Base-by-base conservation (phyloP, 495 filamentous ascomycete genomes). In the Hypoxylon rickii region DNA sequence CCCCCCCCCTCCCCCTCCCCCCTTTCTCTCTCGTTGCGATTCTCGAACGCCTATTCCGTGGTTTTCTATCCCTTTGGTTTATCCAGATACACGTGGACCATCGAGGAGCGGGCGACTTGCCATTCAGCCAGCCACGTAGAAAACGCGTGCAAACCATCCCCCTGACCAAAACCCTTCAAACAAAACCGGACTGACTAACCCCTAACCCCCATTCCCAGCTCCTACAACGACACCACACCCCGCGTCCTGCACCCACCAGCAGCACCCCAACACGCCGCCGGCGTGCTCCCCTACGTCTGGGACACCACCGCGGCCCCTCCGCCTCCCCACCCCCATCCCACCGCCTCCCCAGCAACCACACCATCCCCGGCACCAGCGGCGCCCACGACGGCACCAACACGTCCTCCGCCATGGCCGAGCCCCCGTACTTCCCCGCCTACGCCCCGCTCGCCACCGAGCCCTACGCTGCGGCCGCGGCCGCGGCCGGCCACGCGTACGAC, bases 391-490 rank as follows among this genome's bases (percentile, higher is more conserved):
- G 3, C 19, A 37, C 11, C 44, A 15, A 37, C 32, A 7, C 10
- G n/a, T n/a, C n/a, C 32, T 3, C 13, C 7, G 34, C 29, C 13
- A 21, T 51, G 11, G 45, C 40, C 2, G 34, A 41, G 8, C 33
- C 46, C 7, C 10, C 41, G 26, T 62, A 52, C 19, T 62, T 56
- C 19, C 13, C 26, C 31, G 12, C 3, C 5, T 50, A 52, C 16
- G 16, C 20, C 26, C 12, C 39, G n/a, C 32, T 46, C 38, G 33
- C 19, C 16, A 7, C 34, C 10, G 15, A 7, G 7, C 3, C 34
- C 34, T 3, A 2, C 15, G 6, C 32, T 12, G 32, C 32, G 6
- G 10, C 34, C 4, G 34, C 34, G 10, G 34, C 34, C 3, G 13
- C 34, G 10, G 15, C 34, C 2, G 15, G 34, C 2, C 4, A 4